Evolutionary conservation across 2,329 filamentous ascomycete genomes (phyloP).

Genomic region (Arachnomyces sp.): DNA sequence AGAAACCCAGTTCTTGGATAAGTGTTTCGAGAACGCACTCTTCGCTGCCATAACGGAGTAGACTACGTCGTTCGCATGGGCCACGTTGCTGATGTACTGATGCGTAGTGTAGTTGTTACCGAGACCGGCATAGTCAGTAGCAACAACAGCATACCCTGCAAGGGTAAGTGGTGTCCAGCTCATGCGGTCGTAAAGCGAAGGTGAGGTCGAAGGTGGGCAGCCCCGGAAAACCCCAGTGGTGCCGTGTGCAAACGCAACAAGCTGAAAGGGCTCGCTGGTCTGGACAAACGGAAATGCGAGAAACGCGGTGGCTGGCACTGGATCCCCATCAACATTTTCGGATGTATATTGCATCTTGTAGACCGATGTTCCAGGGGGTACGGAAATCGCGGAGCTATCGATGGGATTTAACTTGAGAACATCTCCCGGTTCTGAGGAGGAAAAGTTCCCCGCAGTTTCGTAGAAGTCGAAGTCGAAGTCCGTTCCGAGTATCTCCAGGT

Average conservation of each 20-base stretch:
- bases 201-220: constrained; percentile 6
- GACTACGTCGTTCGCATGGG: too few relatives aligned
- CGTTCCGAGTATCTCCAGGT: constrained; percentile 1
- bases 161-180: constrained; percentile 6
- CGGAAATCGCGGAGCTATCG: constrained; percentile 1
- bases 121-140: constrained; percentile 5
- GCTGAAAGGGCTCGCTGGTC: too few relatives aligned
- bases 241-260: constrained; percentile 10
- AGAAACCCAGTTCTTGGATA: constrained; percentile 7
- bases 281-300: too few relatives aligned
- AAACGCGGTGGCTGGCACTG: too few relatives aligned
- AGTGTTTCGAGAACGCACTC: too few relatives aligned
- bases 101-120: constrained; percentile 9
- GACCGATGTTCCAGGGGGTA: too few relatives aligned
- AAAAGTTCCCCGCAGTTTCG: constrained; percentile 8
- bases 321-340: too few relatives aligned
- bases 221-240: constrained; percentile 6
- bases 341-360: too few relatives aligned
- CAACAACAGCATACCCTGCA: constrained; percentile 5
- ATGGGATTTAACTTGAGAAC: constrained; percentile 7
- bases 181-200: constrained; percentile 7
- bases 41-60: too few relatives aligned
- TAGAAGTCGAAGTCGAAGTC: constrained; percentile 9
- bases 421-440: constrained; percentile 6
- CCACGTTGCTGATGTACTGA: constrained; percentile 6